Evolutionary conservation across 208 protist genomes (phyloP), one percentile per base, ranked within the genome.

Genomic region (Angomonas ambiguus): DNA sequence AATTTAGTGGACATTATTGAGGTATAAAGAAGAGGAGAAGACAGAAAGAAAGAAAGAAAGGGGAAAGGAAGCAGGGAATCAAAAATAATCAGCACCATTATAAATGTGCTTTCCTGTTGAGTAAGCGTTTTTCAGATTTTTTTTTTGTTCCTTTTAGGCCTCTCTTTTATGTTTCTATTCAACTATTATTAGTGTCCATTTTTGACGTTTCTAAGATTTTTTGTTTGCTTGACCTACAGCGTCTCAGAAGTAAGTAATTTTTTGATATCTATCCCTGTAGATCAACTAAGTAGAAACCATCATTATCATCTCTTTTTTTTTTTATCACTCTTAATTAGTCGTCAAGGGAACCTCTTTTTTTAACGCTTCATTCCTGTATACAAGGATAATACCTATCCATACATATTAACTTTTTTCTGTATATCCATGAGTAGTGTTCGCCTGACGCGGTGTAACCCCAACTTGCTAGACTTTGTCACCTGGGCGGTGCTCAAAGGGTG

Each of bases 401-500:
- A n/a, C n/a, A n/a, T n/a, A n/a, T n/a, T n/a, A n/a, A n/a, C n/a
- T n/a, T n/a, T n/a, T n/a, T n/a, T n/a, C n/a, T n/a, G n/a, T n/a
- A n/a, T n/a, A n/a, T n/a, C n/a, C n/a, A 88, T 84, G 82, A 73
- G 69, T 48, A 72, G 74, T 27, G 77, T 81, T 10, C 79, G 83
- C 11, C 63, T 95, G 31, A 65, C 87, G 25, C 74, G 85, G 56
- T 95, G 87, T 74, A 85, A 92, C 74, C 90, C 90, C n/a, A 80
- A 53, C 30, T 45, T 93, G 71, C 71, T 96, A 13, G 90, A 96
- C 75, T 93, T 93, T 68, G 85, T 96, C 20, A 93, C 90, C 27
- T 96, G 90, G 90, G 82, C 82, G 2, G 82, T 96, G 24, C 63
- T 93, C 24, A 92, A 90, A 65, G 87, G 87, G 28, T 92, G 82